Percentiles rank a stretch among this genome's conserved stretches.
Evolutionary conservation across 1,284 basidiomycete species (phyloP).

Genomic region (Fomitopsis pinicola): DNA sequence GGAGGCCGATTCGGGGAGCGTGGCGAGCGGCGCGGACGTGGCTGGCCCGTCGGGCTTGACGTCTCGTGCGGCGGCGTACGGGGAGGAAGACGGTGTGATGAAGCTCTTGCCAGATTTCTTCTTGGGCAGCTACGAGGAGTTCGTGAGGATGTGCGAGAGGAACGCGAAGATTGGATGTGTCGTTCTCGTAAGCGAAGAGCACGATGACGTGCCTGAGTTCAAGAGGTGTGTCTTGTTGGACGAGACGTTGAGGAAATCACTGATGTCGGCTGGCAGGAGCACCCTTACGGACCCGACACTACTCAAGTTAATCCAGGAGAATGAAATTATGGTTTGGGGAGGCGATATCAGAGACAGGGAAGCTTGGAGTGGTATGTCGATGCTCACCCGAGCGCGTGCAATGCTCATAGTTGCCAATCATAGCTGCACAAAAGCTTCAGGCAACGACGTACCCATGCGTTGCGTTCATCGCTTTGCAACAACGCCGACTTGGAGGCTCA

Average conservation of each 20-base stretch:
- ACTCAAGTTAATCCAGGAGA: conserved; percentile 60
- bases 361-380: conserved; percentile 71
- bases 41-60: conserved; percentile 39
- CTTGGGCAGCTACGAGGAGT: conserved; percentile 80
- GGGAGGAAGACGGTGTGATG: conserved; percentile 15
- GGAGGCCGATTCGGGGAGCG: conserved; percentile 14
- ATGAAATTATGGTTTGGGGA: conserved; percentile 80
- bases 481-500: conserved; percentile 45
- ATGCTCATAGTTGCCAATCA: not conserved
- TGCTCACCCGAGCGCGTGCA: conserved; percentile 2
- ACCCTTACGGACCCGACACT: conserved; percentile 75
- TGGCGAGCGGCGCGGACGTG: conserved; percentile 32
- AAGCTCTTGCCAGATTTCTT: conserved; percentile 77
- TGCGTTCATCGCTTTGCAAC: conserved; percentile 86
- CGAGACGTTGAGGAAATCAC: no score
- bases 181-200: conserved; percentile 85
- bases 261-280: conserved; percentile 37
- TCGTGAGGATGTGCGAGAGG: conserved; percentile 62
- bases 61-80: conserved; percentile 14
- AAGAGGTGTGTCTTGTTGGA: conserved; percentile 53
- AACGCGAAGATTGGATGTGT: conserved; percentile 78
- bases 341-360: conserved; percentile 80
- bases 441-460: conserved; percentile 91
- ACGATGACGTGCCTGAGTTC: conserved; percentile 86
- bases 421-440: conserved; percentile 82